phyloP scores from a whole-genome alignment of 768 basidiomycete species.

The Kwoniella europaea region DNA sequence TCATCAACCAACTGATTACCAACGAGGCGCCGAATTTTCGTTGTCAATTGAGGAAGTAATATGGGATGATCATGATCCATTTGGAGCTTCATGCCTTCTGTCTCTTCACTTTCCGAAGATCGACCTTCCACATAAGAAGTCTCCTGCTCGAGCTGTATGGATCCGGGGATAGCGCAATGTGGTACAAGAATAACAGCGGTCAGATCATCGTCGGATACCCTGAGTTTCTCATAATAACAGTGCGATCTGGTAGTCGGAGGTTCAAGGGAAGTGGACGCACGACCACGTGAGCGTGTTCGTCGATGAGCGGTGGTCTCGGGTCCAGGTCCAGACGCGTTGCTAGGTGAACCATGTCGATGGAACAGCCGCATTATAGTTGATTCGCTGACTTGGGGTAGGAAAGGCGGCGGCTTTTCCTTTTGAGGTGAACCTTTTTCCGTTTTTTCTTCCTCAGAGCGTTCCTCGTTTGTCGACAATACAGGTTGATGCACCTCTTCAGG shows the following conservation, averaged over 20 bases:
- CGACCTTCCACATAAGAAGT: conserved; percentile 36
- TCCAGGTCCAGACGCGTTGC: conserved; percentile 5
- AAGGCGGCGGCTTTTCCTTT: conserved; percentile 10
- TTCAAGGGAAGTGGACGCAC: conserved; percentile 16
- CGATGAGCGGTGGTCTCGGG: conserved; percentile 8
- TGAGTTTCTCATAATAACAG: conserved; percentile 52
- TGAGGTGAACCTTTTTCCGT: conserved; percentile 8
- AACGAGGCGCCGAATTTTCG: conserved; percentile 42
- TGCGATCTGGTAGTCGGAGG: conserved; percentile 51
- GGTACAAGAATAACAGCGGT: conserved; percentile 44
- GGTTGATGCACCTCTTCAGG: neutral
- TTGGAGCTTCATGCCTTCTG: conserved; percentile 15
- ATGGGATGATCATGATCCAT: conserved; percentile 29
- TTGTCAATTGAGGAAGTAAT: conserved; percentile 28
- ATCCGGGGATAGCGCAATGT: conserved; percentile 41
- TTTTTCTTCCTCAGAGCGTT: conserved; percentile 4
- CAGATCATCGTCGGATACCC: conserved; percentile 32
- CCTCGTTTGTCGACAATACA: neutral
- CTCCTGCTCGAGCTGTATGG: conserved; percentile 32
- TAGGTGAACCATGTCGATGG: conserved; percentile 35
- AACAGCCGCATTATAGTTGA: conserved; percentile 22
- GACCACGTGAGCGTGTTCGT: conserved; percentile 22
- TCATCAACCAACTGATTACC: conserved; percentile 41
- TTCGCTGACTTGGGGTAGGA: conserved; percentile 16
- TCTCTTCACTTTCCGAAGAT: conserved; percentile 38